phyloP scores from a whole-genome alignment of 1,139 yeast genomes.

The Meyerozyma carpophila region DNA sequence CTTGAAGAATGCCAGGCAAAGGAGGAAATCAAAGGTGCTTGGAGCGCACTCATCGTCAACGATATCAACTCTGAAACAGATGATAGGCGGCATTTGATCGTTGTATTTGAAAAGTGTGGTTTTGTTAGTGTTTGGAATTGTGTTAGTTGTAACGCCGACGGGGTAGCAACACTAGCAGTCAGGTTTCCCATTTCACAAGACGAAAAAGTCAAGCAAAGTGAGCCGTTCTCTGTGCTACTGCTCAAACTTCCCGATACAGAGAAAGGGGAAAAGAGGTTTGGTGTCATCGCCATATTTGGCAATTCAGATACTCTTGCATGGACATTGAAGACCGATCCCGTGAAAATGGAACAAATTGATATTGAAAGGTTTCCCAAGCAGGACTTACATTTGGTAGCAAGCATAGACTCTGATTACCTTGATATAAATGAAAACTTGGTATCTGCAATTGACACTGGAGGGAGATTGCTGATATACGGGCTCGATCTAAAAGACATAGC shows the following conservation, averaged over 20 bases:
- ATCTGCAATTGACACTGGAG: constrained; percentile 52
- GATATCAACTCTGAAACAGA: constrained; percentile 19
- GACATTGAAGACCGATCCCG: constrained; percentile 16
- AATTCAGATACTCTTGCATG: constrained; percentile 23
- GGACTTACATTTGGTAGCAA: constrained; percentile 43
- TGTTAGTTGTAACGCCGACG: constrained; percentile 25
- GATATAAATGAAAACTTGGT: constrained; percentile 48
- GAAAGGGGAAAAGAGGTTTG: constrained; percentile 10
- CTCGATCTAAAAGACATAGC: constrained; percentile 10
- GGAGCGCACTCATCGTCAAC: constrained; percentile 30
- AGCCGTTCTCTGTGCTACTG: constrained; percentile 25
- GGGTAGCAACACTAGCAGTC: constrained; percentile 20
- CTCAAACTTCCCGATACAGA: constrained; percentile 12
- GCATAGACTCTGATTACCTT: constrained; percentile 51
- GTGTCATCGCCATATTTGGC: constrained; percentile 24
- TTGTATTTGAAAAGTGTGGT: constrained; percentile 52
- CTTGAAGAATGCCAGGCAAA: constrained; percentile 4
- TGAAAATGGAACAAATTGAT: constrained; percentile 13
- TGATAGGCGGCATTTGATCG: constrained; percentile 30
- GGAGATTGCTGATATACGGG: constrained; percentile 44
- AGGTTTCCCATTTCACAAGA: constrained; percentile 10
- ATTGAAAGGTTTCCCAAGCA: constrained; percentile 25
- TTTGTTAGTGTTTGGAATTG: constrained; percentile 66
- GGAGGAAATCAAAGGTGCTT: constrained; percentile 13
- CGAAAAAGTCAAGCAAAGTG: constrained; percentile 4